Conservation (phyloP, 2,329 filamentous ascomycete genomes). For the Botrytis fabae region DNA sequence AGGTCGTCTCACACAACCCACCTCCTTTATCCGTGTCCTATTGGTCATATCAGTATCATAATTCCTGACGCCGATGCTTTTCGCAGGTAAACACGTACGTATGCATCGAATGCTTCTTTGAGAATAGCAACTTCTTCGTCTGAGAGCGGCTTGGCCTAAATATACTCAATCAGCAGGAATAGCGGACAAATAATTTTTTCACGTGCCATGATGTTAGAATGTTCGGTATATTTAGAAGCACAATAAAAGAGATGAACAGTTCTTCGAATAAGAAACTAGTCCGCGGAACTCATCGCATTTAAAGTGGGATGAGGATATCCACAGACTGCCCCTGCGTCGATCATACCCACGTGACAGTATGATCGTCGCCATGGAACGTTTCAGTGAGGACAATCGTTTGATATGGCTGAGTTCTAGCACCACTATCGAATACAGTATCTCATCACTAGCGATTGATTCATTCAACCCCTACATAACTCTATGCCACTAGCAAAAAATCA, state of each 20-base stretch:
- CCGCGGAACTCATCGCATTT: neutral
- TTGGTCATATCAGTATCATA: neutral
- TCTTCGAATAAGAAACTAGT: neutral
- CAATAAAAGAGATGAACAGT: neutral
- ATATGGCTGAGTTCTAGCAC: neutral
- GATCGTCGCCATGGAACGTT: neutral
- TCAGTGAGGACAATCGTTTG: neutral
- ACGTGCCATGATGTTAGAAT: slow-evolving; percentile 3
- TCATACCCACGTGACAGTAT: neutral
- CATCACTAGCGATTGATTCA: neutral
- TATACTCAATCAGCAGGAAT: neutral
- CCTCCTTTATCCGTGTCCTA: slow-evolving; percentile 26
- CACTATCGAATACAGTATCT: no score
- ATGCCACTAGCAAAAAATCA: neutral
- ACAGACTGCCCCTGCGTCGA: neutral
- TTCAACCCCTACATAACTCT: neutral
- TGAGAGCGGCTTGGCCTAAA: slow-evolving; percentile 21
- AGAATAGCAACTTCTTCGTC: slow-evolving; percentile 22
- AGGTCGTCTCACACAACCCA: neutral
- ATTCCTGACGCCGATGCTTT: neutral
- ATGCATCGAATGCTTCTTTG: slow-evolving; percentile 23
- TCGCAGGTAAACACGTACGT: slow-evolving; percentile 1
- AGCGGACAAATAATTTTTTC: accelerated
- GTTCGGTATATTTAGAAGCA: neutral
- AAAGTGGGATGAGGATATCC: neutral